phyloP scores from a whole-genome alignment of 257 asterid genomes.

The Euphrasia confusa region DNA sequence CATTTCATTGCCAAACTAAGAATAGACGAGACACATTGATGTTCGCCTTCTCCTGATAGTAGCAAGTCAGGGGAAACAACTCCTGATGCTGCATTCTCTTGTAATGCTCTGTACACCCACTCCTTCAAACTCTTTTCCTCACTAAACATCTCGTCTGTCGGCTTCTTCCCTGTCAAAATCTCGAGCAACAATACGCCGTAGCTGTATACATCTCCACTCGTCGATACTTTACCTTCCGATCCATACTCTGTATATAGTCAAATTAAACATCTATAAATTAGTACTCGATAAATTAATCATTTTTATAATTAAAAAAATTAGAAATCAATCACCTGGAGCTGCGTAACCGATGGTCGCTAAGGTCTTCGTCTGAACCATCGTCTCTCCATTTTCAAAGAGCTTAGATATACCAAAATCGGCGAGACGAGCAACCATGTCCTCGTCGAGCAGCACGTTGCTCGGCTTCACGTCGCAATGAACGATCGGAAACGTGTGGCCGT shows the following conservation, averaged over 20 bases:
- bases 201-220: constrained; percentile 2
- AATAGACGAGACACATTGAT: constrained; percentile 18
- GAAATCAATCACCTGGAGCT: not conserved
- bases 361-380: not conserved
- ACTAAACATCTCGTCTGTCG: not conserved
- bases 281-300: too few species aligned
- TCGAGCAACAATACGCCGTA: not conserved
- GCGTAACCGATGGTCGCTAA: too few species aligned
- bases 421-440: too few species aligned
- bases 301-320: not conserved
- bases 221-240: not conserved
- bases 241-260: too few species aligned
- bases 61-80: constrained; percentile 23
- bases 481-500: too few species aligned
- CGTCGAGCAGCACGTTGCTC: too few species aligned
- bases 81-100: constrained; percentile 18
- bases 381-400: too few species aligned
- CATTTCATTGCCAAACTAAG: constrained; percentile 10
- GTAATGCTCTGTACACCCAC: constrained; percentile 18
- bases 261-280: too few species aligned
- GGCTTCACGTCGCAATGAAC: too few species aligned
- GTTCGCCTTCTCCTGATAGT: constrained; percentile 16
- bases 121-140: not conserved
- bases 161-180: not conserved
- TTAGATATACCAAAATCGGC: too few species aligned